These are phyloP conservation scores for Fusarium robinianum DNA, from an alignment of 2,329 filamentous ascomycete species.

Conservation along the genomic window DNA sequence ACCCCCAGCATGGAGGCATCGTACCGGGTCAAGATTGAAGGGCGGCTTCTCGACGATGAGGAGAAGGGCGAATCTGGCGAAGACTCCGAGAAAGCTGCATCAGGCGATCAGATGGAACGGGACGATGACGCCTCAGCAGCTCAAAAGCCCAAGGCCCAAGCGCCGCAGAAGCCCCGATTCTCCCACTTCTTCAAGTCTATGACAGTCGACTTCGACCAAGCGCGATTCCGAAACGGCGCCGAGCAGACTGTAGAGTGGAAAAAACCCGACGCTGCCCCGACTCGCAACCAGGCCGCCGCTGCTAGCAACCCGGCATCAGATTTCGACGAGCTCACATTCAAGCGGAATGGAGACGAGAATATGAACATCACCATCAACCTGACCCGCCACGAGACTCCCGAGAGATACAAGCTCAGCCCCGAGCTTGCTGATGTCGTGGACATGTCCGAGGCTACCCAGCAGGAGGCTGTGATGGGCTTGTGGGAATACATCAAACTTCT, in stretches of 20 bases:
- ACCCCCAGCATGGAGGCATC: constrained; percentile 75
- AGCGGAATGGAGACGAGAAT: constrained; percentile 90
- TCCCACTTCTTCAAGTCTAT: constrained; percentile 85
- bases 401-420: constrained; percentile 79
- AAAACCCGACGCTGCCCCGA: constrained; percentile 68
- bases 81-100: constrained; percentile 46
- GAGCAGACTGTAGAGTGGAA: constrained; percentile 80
- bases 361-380: constrained; percentile 89
- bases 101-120: constrained; percentile 37
- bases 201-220: constrained; percentile 72
- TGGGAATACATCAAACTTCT: constrained; percentile 94
- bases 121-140: constrained; percentile 37
- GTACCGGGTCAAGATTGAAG: constrained; percentile 92
- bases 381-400: constrained; percentile 79
- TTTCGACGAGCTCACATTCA: constrained; percentile 91
- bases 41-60: constrained; percentile 75
- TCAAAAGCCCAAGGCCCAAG: constrained; percentile 43
- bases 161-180: constrained; percentile 58
- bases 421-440: constrained; percentile 84
- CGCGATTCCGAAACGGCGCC: constrained; percentile 57
- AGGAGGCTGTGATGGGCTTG: constrained; percentile 85
- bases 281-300: constrained; percentile 50
- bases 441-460: constrained; percentile 81
- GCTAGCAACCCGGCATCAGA: constrained; percentile 65
- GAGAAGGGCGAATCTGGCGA: constrained; percentile 58